Percentiles rank a stretch among this genome's conserved stretches.
These are phyloP conservation scores for Xerophyta viscosa DNA, from an alignment of 106 monocot species.

Conservation along the genomic window DNA sequence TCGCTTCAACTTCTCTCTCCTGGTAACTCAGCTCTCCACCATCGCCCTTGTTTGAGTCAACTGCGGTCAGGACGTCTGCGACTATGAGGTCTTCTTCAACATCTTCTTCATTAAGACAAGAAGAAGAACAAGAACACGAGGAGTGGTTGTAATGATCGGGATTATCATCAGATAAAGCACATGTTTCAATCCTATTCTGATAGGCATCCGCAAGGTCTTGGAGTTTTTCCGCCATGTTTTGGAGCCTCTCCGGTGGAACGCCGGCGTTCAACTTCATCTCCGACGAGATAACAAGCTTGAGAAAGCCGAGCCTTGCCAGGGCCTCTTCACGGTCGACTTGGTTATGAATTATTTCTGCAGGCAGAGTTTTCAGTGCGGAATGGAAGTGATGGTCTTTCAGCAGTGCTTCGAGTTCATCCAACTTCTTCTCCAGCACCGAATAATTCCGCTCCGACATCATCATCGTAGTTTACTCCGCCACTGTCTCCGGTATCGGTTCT, in stretches of 20 bases:
- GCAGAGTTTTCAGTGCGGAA: no score
- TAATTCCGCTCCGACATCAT: not conserved
- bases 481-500: no score
- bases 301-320: not conserved
- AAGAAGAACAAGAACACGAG: not conserved
- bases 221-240: not conserved
- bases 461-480: no score
- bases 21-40: no score
- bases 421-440: slow-evolving; percentile 2
- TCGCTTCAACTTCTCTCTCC: no score
- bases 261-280: slow-evolving; percentile 1
- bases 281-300: not conserved
- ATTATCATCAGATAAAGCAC: no score
- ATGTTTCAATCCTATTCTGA: not conserved
- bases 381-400: no score
- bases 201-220: not conserved
- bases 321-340: not conserved
- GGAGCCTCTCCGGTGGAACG: not conserved
- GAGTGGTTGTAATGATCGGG: no score
- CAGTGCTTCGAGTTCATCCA: slow-evolving; percentile 12
- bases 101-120: not conserved
- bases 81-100: not conserved
- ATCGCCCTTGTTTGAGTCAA: no score
- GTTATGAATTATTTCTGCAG: no score
- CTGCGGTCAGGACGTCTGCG: no score